phyloP scores from a whole-genome alignment of 2,329 filamentous ascomycete species.

The Emydomyces testavorans region DNA sequence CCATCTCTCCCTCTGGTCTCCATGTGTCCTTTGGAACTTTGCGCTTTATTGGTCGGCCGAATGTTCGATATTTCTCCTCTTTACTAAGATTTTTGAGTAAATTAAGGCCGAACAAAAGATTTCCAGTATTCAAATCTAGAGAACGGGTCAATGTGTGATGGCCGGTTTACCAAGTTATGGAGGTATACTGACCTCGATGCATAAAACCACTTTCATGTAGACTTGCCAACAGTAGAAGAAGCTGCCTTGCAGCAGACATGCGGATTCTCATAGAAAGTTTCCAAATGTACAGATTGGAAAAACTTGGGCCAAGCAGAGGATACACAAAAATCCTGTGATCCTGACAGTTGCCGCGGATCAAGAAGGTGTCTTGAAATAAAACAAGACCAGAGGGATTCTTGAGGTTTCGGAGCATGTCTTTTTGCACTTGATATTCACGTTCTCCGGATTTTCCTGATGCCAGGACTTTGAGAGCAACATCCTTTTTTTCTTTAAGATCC shows the following conservation, averaged over 20 bases:
- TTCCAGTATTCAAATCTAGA: constrained; percentile 22
- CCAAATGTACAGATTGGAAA: not conserved
- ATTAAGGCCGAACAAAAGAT: constrained; percentile 23
- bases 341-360: constrained; percentile 1
- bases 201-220: constrained; percentile 23
- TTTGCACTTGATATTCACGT: constrained; percentile 11
- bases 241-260: constrained; percentile 24
- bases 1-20: constrained; percentile 22
- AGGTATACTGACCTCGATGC: constrained; percentile 19
- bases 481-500: constrained; percentile 10
- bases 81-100: constrained; percentile 19
- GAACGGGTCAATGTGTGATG: not conserved
- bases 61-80: constrained; percentile 21
- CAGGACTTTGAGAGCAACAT: constrained; percentile 15
- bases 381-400: constrained; percentile 12
- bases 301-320: constrained; percentile 18
- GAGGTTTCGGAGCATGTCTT: constrained; percentile 9
- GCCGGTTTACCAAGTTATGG: not conserved
- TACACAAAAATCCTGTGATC: constrained; percentile 18
- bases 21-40: constrained; percentile 20
- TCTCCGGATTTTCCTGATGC: not conserved
- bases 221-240: constrained; percentile 20
- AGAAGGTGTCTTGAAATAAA: constrained; percentile 10
- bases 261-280: constrained; percentile 18
- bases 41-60: constrained; percentile 21